These are phyloP conservation scores for Trichoderma sp. DNA, from an alignment of 2,329 filamentous ascomycete species.

Conservation along the genomic window DNA sequence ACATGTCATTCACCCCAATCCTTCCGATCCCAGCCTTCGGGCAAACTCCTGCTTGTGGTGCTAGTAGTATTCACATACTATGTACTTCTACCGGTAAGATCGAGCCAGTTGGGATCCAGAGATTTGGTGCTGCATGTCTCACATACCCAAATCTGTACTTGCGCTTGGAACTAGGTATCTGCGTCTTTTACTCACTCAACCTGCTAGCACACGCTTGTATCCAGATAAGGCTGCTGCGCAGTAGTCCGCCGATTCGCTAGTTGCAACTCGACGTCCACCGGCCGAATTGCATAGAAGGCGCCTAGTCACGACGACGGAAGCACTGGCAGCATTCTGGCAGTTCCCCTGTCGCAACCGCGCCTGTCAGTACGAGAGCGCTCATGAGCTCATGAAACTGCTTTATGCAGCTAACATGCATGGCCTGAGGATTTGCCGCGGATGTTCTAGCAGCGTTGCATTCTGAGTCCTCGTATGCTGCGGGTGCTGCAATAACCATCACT, in stretches of 20 bases:
- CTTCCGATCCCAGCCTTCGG: conserved; percentile 11
- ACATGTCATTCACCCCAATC: conserved; percentile 8
- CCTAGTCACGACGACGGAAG: neutral
- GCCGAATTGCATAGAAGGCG: neutral
- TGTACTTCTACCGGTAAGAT: neutral
- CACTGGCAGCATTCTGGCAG: neutral
- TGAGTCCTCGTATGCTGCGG: neutral
- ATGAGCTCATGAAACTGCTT: conserved; percentile 14
- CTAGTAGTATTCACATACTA: neutral
- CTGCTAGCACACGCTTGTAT: neutral
- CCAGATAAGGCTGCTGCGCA: neutral
- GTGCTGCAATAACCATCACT: neutral
- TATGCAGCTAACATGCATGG: conserved; percentile 7
- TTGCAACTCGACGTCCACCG: neutral
- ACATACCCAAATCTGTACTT: neutral
- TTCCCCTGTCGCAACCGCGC: neutral
- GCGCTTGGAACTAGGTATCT: neutral
- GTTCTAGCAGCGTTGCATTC: conserved; percentile 1
- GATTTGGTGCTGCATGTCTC: conserved; percentile 4
- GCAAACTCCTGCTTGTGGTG: neutral
- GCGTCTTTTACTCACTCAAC: neutral
- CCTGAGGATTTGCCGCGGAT: conserved; percentile 1
- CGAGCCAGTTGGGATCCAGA: neutral
- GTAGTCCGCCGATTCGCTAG: conserved; percentile 11
- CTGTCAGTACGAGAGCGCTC: conserved; percentile 7